Conservation (phyloP, 257 asterid genomes). For the Gardenia jasminoides region DNA sequence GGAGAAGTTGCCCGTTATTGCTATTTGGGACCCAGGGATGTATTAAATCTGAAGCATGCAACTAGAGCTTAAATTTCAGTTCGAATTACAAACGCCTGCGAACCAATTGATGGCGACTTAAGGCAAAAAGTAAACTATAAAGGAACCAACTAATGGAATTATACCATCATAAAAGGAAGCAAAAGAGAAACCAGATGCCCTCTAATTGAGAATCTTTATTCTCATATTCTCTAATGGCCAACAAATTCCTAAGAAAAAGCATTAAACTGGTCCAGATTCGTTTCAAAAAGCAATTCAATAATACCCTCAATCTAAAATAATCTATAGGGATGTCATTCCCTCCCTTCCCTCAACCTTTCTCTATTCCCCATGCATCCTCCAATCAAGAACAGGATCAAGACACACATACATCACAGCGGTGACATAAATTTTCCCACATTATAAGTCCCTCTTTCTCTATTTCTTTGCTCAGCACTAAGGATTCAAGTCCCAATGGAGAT, state of each 20-base stretch:
- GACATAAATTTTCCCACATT: constrained; percentile 20
- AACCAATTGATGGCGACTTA: constrained; percentile 3
- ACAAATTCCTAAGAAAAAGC: constrained; percentile 40
- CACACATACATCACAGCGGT: constrained; percentile 22
- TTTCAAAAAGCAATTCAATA: constrained; percentile 46
- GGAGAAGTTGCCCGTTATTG: constrained; percentile 3
- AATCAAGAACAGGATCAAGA: constrained; percentile 12
- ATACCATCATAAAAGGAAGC: not conserved
- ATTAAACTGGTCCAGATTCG: constrained; percentile 43
- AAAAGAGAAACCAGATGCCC: constrained; percentile 30
- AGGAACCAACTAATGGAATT: not conserved
- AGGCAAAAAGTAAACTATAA: not conserved
- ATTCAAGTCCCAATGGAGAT: constrained; percentile 87
- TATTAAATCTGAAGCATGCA: constrained; percentile 17
- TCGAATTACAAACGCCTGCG: constrained; percentile 8
- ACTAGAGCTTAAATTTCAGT: constrained; percentile 12
- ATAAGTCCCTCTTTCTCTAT: constrained; percentile 4
- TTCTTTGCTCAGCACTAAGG: constrained; percentile 28
- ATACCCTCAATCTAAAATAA: constrained; percentile 37
- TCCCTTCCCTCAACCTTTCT: constrained; percentile 38
- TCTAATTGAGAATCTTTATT: constrained; percentile 8
- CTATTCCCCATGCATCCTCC: constrained; percentile 81
- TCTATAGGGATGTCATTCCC: constrained; percentile 22
- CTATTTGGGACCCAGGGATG: constrained; percentile 17
- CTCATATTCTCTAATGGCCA: constrained; percentile 40